Percentiles rank a stretch among this genome's conserved stretches.
Evolutionary conservation across 257 asterid species (phyloP).

Genomic region (Handroanthus guayacan): DNA sequence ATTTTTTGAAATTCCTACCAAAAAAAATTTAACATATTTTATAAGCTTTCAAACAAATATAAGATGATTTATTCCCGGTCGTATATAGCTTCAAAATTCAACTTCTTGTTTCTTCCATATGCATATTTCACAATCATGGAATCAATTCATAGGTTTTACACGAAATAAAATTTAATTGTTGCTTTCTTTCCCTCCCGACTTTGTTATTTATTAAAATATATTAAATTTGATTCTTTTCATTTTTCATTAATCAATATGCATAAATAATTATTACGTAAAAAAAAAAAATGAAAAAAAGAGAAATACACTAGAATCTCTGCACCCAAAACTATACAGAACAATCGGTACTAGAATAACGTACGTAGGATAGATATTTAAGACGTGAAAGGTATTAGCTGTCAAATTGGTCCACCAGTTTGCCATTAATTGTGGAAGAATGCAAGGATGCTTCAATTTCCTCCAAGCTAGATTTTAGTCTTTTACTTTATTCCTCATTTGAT

Average conservation of each 20-base stretch:
- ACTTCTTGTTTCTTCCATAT: too few relatives aligned
- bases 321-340: not conserved
- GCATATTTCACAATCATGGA: too few relatives aligned
- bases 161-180: too few relatives aligned
- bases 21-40: too few relatives aligned
- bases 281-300: not conserved
- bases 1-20: too few relatives aligned
- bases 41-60: too few relatives aligned
- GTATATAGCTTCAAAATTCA: too few relatives aligned
- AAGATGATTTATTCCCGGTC: too few relatives aligned
- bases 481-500: slow-evolving; percentile 45
- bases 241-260: not conserved
- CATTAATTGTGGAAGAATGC: slow-evolving; percentile 35
- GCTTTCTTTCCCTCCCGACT: too few relatives aligned
- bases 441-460: slow-evolving; percentile 44
- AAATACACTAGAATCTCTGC: not conserved
- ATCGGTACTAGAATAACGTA: not conserved
- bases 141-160: too few relatives aligned
- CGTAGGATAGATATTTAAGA: not conserved
- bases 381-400: slow-evolving; percentile 21
- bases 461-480: slow-evolving; percentile 35
- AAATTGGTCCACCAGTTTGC: slow-evolving; percentile 39
- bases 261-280: not conserved
- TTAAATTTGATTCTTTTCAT: too few relatives aligned
- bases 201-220: too few relatives aligned